A percentile compares a stretch with the other conserved stretches of the same genome.
These are phyloP conservation scores for Panicum virgatum DNA, from an alignment of 202 grass and related monocot genomes.

Conservation along the genomic window DNA sequence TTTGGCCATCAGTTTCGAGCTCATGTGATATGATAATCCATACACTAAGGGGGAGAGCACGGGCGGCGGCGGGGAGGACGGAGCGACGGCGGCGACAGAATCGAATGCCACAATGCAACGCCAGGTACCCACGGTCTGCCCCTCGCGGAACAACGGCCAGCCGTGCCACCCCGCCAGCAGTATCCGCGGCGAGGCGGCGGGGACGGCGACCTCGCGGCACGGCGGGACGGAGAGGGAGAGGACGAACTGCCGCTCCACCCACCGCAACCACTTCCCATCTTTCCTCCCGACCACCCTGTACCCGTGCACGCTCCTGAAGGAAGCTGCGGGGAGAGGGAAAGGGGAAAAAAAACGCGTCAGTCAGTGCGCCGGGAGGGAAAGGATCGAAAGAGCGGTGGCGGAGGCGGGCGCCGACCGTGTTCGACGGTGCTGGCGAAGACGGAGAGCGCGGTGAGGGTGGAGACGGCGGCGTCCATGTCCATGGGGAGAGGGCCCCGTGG, in stretches of 20 bases:
- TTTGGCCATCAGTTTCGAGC: not conserved
- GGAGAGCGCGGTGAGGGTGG: conserved; percentile 55
- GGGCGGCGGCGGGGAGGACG: conserved; percentile 39
- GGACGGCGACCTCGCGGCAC: conserved; percentile 39
- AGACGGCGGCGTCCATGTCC: conserved; percentile 35
- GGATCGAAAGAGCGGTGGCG: not conserved
- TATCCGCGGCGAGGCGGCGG: conserved; percentile 33
- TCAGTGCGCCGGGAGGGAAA: not conserved
- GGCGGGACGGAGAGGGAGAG: conserved; percentile 41
- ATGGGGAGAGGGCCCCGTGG: not conserved
- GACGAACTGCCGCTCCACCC: conserved; percentile 63
- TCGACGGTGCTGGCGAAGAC: conserved; percentile 47
- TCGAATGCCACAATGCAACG: conserved; percentile 65
- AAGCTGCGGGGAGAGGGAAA: conserved; percentile 29
- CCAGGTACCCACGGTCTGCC: conserved; percentile 45
- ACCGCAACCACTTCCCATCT: conserved; percentile 9
- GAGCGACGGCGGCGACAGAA: conserved; percentile 27
- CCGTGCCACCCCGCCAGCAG: conserved; percentile 17
- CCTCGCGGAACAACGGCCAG: conserved; percentile 50
- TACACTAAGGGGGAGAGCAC: conserved; percentile 44
- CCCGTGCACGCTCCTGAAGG: conserved; percentile 66
- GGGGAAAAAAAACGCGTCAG: conserved; percentile 4
- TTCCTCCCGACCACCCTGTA: conserved; percentile 47
- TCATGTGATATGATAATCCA: conserved; percentile 1
- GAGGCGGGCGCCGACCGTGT: conserved; percentile 19